A percentile compares a stretch with the other conserved stretches of the same genome.
phyloP scores from a whole-genome alignment of 805 yeast genomes.

The Candida vaughaniae region DNA sequence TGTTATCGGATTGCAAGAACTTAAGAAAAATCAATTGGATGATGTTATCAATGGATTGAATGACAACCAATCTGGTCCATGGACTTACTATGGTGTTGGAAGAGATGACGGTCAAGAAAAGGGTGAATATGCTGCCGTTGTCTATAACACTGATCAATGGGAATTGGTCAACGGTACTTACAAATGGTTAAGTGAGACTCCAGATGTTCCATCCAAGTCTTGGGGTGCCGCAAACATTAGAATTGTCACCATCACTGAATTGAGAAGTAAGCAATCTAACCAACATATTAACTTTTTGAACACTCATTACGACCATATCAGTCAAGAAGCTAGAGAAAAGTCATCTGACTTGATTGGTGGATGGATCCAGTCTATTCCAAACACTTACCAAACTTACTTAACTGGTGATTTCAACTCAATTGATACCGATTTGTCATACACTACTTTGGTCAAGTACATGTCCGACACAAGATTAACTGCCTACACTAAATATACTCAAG shows the following conservation, averaged over 20 bases:
- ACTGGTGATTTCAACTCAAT: constrained; percentile 58
- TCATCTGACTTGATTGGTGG: constrained; percentile 46
- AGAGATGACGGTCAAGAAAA: constrained; percentile 49
- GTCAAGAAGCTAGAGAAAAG: constrained; percentile 43
- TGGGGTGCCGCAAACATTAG: constrained; percentile 42
- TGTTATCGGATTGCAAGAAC: constrained; percentile 41
- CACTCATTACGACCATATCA: constrained; percentile 52
- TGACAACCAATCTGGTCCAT: constrained; percentile 28
- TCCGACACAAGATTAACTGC: constrained; percentile 33
- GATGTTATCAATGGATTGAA: constrained; percentile 36
- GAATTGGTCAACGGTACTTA: constrained; percentile 40
- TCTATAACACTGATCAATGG: constrained; percentile 39
- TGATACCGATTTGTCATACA: constrained; percentile 20
- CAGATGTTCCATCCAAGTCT: constrained; percentile 47
- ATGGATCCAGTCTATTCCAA: constrained; percentile 33
- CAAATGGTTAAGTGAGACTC: constrained; percentile 56
- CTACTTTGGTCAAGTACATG: constrained; percentile 28
- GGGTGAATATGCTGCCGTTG: constrained; percentile 54
- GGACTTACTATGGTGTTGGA: constrained; percentile 47
- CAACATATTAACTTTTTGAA: constrained; percentile 44
- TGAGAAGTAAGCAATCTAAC: constrained; percentile 43
- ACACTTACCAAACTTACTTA: constrained; percentile 38
- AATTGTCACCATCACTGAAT: constrained; percentile 37
- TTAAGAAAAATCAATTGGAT: constrained; percentile 41
- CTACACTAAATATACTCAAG: constrained; percentile 18